Percentiles rank a stretch among this genome's conserved stretches.
phyloP scores from a whole-genome alignment of 108 stramenopile species.

The Aureococcus anophagefferens region DNA sequence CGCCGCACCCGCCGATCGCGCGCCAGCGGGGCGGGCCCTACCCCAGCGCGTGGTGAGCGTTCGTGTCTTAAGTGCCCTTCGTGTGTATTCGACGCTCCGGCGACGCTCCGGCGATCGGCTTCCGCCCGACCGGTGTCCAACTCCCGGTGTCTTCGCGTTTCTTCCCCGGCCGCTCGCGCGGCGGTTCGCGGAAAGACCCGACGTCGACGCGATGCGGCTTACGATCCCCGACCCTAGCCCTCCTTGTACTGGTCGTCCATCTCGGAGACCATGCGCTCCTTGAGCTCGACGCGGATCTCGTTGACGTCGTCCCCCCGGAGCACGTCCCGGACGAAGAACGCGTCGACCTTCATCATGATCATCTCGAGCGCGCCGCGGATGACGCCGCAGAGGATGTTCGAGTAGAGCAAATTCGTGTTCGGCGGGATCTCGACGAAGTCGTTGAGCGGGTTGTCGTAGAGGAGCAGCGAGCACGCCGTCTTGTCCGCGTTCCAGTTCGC shows the following conservation, averaged over 20 bases:
- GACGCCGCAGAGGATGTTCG: slow-evolving; percentile 78
- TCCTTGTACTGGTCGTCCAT: slow-evolving; percentile 36
- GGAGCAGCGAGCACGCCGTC: slow-evolving; percentile 57
- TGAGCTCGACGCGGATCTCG: slow-evolving; percentile 72
- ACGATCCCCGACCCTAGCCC: no score
- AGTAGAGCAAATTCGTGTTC: slow-evolving; percentile 59
- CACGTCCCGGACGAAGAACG: slow-evolving; percentile 59
- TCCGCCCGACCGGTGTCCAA: no score
- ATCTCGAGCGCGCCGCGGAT: slow-evolving; percentile 85
- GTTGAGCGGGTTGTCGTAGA: slow-evolving; percentile 79
- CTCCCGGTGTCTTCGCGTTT: no score
- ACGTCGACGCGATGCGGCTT: no score
- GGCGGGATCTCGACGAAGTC: slow-evolving; percentile 87
- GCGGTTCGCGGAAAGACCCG: no score
- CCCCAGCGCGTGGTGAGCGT: no score
- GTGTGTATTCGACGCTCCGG: no score
- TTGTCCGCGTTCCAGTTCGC: slow-evolving; percentile 52
- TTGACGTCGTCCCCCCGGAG: slow-evolving; percentile 77
- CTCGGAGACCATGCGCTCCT: slow-evolving; percentile 23
- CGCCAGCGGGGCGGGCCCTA: no score
- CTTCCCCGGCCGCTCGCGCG: no score
- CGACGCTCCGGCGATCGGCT: no score
- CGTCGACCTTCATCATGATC: slow-evolving; percentile 65
- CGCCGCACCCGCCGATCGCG: no score
- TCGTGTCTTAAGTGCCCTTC: no score